Conservation (phyloP, 1,284 basidiomycete species). For the Xerocomus minutiporus region DNA sequence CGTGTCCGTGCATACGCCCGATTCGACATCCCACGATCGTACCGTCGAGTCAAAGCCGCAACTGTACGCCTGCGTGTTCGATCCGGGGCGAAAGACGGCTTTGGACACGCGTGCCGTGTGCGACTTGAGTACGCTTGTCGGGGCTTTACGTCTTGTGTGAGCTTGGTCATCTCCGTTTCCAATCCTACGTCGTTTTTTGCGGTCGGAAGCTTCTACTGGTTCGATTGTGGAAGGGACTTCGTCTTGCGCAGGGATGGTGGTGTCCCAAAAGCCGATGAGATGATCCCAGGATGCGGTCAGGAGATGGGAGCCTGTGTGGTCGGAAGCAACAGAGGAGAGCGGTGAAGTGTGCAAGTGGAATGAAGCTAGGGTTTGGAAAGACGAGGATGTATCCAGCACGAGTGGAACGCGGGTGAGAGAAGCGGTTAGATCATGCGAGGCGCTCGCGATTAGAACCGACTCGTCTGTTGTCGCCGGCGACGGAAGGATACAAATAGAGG, state of each 20-base stretch:
- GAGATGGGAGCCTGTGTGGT: slow-evolving; percentile 47
- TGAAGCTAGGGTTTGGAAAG: slow-evolving; percentile 42
- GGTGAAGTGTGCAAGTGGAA: slow-evolving; percentile 79
- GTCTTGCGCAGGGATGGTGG: slow-evolving; percentile 55
- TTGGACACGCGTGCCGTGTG: slow-evolving; percentile 72
- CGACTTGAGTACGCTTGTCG: slow-evolving; percentile 62
- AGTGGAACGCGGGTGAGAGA: slow-evolving; percentile 55
- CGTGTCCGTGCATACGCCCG: slow-evolving; percentile 60
- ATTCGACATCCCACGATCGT: slow-evolving; percentile 67
- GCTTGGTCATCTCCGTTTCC: slow-evolving; percentile 30
- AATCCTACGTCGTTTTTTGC: slow-evolving; percentile 55
- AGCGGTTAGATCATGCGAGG: slow-evolving; percentile 79
- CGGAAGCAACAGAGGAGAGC: slow-evolving; percentile 63
- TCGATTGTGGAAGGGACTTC: slow-evolving; percentile 43
- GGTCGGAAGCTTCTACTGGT: slow-evolving; percentile 34
- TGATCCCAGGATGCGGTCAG: slow-evolving; percentile 30
- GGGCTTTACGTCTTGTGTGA: slow-evolving; percentile 32
- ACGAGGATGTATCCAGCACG: slow-evolving; percentile 43
- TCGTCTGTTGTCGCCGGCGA: slow-evolving; percentile 17
- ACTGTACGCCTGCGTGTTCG: slow-evolving; percentile 49
- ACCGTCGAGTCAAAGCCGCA: slow-evolving; percentile 77
- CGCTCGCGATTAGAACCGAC: slow-evolving; percentile 63
- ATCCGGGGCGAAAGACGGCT: slow-evolving; percentile 44
- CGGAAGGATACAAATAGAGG: too few species aligned
- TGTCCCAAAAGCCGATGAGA: slow-evolving; percentile 72